Conservation (phyloP, 495 filamentous ascomycete species). For the Podospora pseudoanserina region DNA sequence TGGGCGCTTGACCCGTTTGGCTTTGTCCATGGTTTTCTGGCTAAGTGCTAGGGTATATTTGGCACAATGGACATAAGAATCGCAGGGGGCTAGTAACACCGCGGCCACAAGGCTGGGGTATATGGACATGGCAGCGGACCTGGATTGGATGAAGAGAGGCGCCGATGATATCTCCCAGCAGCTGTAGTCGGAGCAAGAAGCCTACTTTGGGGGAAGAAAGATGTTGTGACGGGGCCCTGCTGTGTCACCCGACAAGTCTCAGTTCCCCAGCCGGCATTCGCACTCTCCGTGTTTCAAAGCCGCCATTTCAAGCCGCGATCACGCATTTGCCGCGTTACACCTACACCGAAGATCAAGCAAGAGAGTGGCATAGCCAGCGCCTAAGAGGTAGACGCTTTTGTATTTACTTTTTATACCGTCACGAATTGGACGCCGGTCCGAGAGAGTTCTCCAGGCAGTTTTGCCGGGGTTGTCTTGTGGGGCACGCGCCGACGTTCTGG, state of each 20-base stretch:
- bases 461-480: no score
- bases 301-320: background rate
- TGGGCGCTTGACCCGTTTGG: no score
- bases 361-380: background rate
- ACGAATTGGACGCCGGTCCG: background rate
- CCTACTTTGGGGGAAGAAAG: background rate
- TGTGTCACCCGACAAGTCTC: conserved; percentile 1
- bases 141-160: background rate
- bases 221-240: background rate
- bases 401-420: background rate
- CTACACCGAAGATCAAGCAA: background rate
- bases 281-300: conserved; percentile 1
- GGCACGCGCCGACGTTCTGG: no score
- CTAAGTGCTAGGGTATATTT: no score
- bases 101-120: background rate
- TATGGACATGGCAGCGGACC: background rate
- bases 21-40: no score
- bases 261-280: background rate
- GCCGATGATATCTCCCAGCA: background rate
- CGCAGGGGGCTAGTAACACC: background rate
- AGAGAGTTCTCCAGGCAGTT: background rate
- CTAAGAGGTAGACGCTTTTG: background rate
- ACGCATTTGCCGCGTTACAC: background rate
- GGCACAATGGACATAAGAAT: background rate
- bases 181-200: background rate